phyloP scores from a whole-genome alignment of 1,284 basidiomycete genomes.

The Inonotus hispidus region DNA sequence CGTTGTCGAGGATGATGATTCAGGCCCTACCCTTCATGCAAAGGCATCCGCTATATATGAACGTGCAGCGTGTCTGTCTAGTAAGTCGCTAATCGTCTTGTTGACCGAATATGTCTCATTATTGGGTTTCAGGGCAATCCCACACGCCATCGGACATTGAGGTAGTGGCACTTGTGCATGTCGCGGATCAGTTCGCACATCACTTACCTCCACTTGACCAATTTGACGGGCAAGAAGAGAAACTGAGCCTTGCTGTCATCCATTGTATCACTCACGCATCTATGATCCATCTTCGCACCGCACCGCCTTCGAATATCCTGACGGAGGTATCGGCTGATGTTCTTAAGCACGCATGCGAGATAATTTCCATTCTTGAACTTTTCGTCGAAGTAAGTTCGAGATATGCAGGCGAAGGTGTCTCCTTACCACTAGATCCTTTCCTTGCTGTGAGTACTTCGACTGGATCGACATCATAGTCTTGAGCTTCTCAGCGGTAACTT shows the following conservation, averaged over 20 bases:
- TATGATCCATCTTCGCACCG: conserved; percentile 33
- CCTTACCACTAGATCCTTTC: conserved; percentile 22
- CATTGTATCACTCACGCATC: conserved; percentile 30
- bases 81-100: neutral
- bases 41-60: conserved; percentile 17
- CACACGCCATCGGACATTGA: neutral
- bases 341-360: conserved; percentile 22
- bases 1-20: neutral
- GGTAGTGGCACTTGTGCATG: neutral
- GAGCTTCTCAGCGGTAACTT: neutral
- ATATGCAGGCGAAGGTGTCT: conserved; percentile 15
- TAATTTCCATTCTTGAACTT: conserved; percentile 14
- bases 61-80: conserved; percentile 2
- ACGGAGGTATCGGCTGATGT: conserved; percentile 26
- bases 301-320: conserved; percentile 20
- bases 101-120: neutral
- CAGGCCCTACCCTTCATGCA: conserved; percentile 1
- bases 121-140: neutral
- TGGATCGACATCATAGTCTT: neutral
- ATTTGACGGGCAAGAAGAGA: conserved; percentile 17
- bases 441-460: conserved; percentile 24
- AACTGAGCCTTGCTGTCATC: conserved; percentile 23
- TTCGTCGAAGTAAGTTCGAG: conserved; percentile 9
- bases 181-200: conserved; percentile 23
- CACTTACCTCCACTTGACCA: conserved; percentile 24